Percentiles rank a stretch among this genome's conserved stretches.
Evolutionary conservation across 192 early-diverging fungal genomes (phyloP).

Genomic region (Umbelopsis sp.): DNA sequence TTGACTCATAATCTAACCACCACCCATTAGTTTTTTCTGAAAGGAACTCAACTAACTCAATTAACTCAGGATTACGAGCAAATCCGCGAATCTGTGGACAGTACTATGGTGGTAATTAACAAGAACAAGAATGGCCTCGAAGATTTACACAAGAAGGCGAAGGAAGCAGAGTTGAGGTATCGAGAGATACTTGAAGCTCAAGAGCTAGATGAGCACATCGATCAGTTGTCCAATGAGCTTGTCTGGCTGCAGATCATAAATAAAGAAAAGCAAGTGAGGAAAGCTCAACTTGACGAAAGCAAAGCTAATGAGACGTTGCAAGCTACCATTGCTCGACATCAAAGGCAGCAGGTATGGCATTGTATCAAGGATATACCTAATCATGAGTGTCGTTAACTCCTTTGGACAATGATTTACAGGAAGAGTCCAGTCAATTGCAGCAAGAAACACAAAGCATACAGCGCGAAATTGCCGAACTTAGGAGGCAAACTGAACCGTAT

Average conservation of each 20-base stretch:
- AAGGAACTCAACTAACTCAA: conserved; percentile 84
- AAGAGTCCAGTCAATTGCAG: not conserved
- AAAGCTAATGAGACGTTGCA: conserved; percentile 25
- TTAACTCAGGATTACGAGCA: conserved; percentile 72
- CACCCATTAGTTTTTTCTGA: conserved; percentile 71
- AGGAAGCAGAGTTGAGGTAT: conserved; percentile 65
- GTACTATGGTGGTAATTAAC: conserved; percentile 52
- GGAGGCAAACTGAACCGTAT: conserved; percentile 43
- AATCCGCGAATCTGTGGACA: conserved; percentile 61
- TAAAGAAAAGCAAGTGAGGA: conserved; percentile 45
- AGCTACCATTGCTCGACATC: not conserved
- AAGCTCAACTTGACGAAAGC: not conserved
- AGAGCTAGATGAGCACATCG: conserved; percentile 56
- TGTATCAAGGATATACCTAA: not conserved
- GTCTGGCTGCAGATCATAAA: conserved; percentile 77
- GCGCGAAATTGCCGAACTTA: conserved; percentile 33
- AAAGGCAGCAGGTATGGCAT: conserved; percentile 1
- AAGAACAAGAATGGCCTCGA: conserved; percentile 63
- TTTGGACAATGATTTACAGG: not conserved
- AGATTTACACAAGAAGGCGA: conserved; percentile 68
- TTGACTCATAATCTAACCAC: not conserved
- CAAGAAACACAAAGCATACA: conserved; percentile 42
- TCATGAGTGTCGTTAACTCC: not conserved
- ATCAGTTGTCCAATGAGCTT: conserved; percentile 65
- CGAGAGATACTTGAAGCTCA: conserved; percentile 68